Percentiles rank a stretch among this genome's conserved stretches.
phyloP scores from a whole-genome alignment of 371 early-diverging fungal genomes.

The Parasitella parasitica region DNA sequence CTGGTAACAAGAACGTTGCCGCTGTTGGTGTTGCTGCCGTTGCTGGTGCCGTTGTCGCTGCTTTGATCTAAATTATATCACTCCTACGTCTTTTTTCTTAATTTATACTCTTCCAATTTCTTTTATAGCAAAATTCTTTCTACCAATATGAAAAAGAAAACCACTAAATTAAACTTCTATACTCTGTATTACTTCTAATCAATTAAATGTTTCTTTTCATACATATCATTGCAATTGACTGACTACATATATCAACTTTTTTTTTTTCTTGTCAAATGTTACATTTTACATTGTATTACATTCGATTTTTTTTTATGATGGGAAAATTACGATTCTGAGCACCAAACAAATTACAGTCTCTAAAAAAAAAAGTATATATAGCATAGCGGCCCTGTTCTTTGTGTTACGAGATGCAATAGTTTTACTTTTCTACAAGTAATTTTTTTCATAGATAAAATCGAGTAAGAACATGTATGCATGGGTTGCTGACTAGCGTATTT shows the following conservation, averaged over 20 bases:
- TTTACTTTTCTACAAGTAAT: not conserved
- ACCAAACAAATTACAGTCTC: not conserved
- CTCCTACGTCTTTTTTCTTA: not conserved
- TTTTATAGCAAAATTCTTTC: not conserved
- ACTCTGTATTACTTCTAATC: constrained; percentile 3
- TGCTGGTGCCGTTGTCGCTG: constrained; percentile 33
- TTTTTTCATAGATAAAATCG: not conserved
- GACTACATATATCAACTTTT: not conserved
- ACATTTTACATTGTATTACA: not conserved
- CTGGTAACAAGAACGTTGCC: constrained; percentile 27
- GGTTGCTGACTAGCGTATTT: not conserved
- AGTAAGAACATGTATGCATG: not conserved
- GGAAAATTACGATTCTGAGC: not conserved
- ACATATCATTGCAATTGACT: not conserved
- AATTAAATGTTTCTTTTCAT: not conserved
- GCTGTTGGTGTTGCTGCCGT: constrained; percentile 27
- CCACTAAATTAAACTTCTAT: not conserved
- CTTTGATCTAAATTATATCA: constrained; percentile 23
- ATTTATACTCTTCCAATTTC: not conserved
- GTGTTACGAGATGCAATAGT: not conserved
- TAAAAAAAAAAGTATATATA: not conserved
- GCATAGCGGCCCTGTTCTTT: not conserved
- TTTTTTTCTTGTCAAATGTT: not conserved
- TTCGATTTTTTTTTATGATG: not conserved
- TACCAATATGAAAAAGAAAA: not conserved